Evolutionary conservation across 495 filamentous ascomycete species (phyloP), one percentile per base, ranked within the genome.

Genomic region (Aspergillus affinis): DNA sequence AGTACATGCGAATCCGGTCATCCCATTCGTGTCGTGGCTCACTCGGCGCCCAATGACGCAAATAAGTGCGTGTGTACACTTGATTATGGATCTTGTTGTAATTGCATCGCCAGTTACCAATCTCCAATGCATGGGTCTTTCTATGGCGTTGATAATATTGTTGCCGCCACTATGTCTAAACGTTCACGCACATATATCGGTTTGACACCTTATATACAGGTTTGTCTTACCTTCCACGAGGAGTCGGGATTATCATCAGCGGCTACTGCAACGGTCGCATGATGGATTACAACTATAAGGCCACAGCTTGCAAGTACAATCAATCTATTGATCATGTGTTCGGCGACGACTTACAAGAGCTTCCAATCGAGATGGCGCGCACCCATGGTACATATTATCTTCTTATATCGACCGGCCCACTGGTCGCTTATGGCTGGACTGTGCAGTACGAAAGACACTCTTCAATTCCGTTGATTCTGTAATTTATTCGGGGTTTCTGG

Each of bases 71-170:
- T n/a, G n/a, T n/a, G n/a, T n/a, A n/a, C n/a, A n/a, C n/a, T n/a
- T n/a, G n/a, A n/a, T n/a, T n/a, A n/a, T n/a, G n/a, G n/a, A n/a
- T n/a, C n/a, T n/a, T n/a, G n/a, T n/a, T n/a, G n/a, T n/a, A n/a
- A n/a, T n/a, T n/a, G n/a, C n/a, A n/a, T n/a, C n/a, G n/a, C n/a
- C n/a, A n/a, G n/a, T n/a, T n/a, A n/a, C n/a, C n/a, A n/a, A n/a
- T n/a, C n/a, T n/a, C n/a, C n/a, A n/a, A n/a, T 51, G 20, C 23
- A 51, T 29, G 49, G 23, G 8, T 51, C 49, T 51, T 51, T 51
- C 49, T 51, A 51, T 15, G 23, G 4, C 49, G 23, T 51, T 10
- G 49, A 29, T 21, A 30, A 51, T 27, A 51, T 51, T 12, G 21
- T 51, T 15, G 6, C 19, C 17, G 49, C 49, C 3, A 27, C 49